These are phyloP conservation scores for Gentiana straminea DNA, from an alignment of 257 asterid genomes.

Conservation along the genomic window DNA sequence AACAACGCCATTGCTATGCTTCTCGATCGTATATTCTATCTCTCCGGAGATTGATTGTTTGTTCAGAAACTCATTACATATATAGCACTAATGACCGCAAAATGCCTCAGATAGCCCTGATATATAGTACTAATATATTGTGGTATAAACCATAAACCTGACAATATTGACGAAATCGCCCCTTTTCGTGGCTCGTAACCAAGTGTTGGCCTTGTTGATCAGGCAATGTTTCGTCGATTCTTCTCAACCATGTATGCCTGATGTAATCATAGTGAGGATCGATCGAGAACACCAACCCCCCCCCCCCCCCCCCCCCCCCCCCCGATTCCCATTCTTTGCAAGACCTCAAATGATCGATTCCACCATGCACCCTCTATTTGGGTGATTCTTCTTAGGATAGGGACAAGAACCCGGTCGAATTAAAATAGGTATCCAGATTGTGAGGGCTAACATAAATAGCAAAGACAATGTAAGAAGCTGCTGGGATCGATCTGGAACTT, in stretches of 20 bases:
- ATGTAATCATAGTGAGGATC: constrained; percentile 9
- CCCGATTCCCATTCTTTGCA: constrained; percentile 21
- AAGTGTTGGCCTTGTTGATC: constrained; percentile 7
- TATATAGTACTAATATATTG: constrained; percentile 11
- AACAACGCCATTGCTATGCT: constrained; percentile 25
- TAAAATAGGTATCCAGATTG: constrained; percentile 17
- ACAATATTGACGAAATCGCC: constrained; percentile 20
- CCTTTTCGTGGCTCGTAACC: constrained; percentile 17
- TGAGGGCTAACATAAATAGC: constrained; percentile 15
- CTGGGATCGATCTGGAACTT: constrained; percentile 18
- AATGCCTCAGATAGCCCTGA: constrained; percentile 30
- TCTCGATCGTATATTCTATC: constrained; percentile 14
- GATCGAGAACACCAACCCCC: background rate
- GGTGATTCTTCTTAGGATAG: constrained; percentile 11
- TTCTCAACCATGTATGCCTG: constrained; percentile 15
- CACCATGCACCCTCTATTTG: constrained; percentile 13
- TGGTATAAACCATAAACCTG: constrained; percentile 27
- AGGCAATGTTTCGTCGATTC: constrained; percentile 7
- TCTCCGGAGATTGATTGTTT: constrained; percentile 24
- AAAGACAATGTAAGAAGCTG: constrained; percentile 22
- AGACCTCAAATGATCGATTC: constrained; percentile 4
- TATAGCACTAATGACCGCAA: constrained; percentile 8
- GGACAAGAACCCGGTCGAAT: constrained; percentile 15
- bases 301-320: constrained; percentile 8
- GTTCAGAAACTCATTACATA: constrained; percentile 19